Conservation (phyloP, 2,329 filamentous ascomycete genomes). For the Curvularia verruculosa region DNA sequence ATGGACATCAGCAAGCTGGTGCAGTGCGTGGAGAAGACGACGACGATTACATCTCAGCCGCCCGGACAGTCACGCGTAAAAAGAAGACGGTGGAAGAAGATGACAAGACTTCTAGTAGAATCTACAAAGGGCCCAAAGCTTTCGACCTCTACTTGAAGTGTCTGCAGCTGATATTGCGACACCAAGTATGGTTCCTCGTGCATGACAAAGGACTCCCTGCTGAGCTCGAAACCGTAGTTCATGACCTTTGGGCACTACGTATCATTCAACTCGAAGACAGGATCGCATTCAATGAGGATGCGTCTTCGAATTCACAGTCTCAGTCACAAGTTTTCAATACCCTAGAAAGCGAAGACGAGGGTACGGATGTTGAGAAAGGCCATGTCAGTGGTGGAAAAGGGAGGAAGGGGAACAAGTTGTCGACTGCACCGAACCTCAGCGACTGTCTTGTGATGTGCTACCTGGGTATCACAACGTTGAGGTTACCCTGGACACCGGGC, state of each 20-base stretch:
- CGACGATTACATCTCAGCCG: constrained; percentile 67
- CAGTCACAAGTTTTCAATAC: constrained; percentile 65
- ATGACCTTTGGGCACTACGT: constrained; percentile 84
- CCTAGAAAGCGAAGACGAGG: constrained; percentile 53
- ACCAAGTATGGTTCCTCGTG: constrained; percentile 78
- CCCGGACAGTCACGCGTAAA: constrained; percentile 60
- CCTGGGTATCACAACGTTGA: constrained; percentile 74
- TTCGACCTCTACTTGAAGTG: constrained; percentile 81
- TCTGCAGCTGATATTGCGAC: constrained; percentile 82
- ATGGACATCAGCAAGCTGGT: constrained; percentile 69
- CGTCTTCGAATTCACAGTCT: constrained; percentile 47
- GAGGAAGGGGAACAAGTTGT: constrained; percentile 54
- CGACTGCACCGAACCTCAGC: constrained; percentile 66
- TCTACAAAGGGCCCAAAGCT: constrained; percentile 70
- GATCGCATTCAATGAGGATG: constrained; percentile 44
- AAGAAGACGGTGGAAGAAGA: constrained; percentile 59
- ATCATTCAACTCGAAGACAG: constrained; percentile 62
- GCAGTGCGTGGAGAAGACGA: constrained; percentile 60
- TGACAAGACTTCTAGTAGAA: constrained; percentile 55
- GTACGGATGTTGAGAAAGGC: constrained; percentile 43
- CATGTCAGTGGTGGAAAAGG: constrained; percentile 34
- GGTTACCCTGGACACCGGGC: constrained; percentile 75
- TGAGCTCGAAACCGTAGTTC: constrained; percentile 78
- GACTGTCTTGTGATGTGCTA: constrained; percentile 83
- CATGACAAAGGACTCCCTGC: constrained; percentile 67